Conservation (phyloP, 352 stramenopile species). For the Pythium aristosporum region DNA sequence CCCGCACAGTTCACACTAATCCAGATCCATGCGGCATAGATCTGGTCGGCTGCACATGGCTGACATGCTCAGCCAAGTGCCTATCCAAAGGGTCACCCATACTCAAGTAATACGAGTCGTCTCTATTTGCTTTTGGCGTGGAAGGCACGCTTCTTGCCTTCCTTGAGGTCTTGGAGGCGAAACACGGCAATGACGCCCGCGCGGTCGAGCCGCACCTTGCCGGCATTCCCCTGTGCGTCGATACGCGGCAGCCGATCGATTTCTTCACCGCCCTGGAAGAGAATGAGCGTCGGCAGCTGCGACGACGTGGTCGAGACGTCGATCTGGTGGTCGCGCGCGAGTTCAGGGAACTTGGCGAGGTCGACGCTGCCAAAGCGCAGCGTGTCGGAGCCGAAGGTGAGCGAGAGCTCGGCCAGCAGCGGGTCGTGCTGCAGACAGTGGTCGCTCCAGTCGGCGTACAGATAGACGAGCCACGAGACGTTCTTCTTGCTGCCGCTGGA, state of each 20-base stretch:
- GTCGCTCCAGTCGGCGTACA: constrained; percentile 73
- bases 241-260: constrained; percentile 55
- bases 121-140: constrained; percentile 28
- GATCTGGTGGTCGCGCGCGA: constrained; percentile 60
- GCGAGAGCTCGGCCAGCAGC: constrained; percentile 68
- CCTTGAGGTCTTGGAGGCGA: constrained; percentile 49
- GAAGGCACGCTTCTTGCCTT: constrained; percentile 46
- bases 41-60: too few species aligned
- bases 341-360: constrained; percentile 58
- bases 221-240: constrained; percentile 49
- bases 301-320: constrained; percentile 59
- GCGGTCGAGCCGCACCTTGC: constrained; percentile 60
- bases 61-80: too few species aligned
- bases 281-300: constrained; percentile 69
- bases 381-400: constrained; percentile 50
- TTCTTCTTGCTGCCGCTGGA: constrained; percentile 20
- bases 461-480: constrained; percentile 70
- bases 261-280: constrained; percentile 70
- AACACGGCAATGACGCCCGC: constrained; percentile 53
- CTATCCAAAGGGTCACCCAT: too few species aligned
- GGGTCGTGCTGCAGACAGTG: constrained; percentile 71
- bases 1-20: too few species aligned
- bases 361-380: constrained; percentile 70
- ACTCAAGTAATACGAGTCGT: too few species aligned
- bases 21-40: too few species aligned